phyloP scores from a whole-genome alignment of 805 yeast genomes.

The Tetrapisispora arboricola region DNA sequence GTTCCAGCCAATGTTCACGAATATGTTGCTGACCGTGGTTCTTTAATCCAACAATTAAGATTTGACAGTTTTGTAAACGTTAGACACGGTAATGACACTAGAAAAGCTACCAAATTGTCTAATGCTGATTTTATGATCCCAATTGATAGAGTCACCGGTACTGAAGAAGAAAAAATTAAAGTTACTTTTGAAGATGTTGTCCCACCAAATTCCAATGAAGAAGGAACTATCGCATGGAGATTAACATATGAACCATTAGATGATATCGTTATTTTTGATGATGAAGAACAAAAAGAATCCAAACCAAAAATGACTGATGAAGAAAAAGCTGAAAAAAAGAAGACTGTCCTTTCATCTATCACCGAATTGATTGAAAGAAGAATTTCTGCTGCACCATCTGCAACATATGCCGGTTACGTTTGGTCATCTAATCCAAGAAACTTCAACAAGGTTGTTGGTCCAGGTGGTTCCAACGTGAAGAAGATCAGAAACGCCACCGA shows the following conservation, averaged over 20 bases:
- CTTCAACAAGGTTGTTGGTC: conserved; percentile 63
- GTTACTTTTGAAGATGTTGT: conserved; percentile 36
- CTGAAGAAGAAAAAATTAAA: conserved; percentile 30
- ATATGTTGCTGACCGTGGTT: conserved; percentile 58
- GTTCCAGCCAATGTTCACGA: conserved; percentile 51
- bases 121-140: conserved; percentile 36
- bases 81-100: conserved; percentile 42
- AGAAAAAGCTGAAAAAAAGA: conserved; percentile 40
- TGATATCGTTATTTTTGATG: conserved; percentile 19
- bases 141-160: conserved; percentile 35
- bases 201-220: conserved; percentile 16
- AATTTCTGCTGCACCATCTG: conserved; percentile 37
- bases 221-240: conserved; percentile 53
- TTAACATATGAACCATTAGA: conserved; percentile 35
- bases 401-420: conserved; percentile 48
- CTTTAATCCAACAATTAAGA: conserved; percentile 45
- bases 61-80: conserved; percentile 46
- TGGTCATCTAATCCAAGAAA: conserved; percentile 42
- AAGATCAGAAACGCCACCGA: conserved; percentile 49
- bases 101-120: conserved; percentile 42
- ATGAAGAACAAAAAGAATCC: conserved; percentile 33
- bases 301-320: conserved; percentile 38
- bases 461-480: conserved; percentile 60
- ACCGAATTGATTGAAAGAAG: conserved; percentile 36
- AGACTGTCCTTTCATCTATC: conserved; percentile 31